These are phyloP conservation scores for Helianthus annuus DNA, from an alignment of 129 eudicot genomes.

Conservation along the genomic window HanXRQr2.0-SUNRISE NC_035445.2:125191113-125191612, in stretches of 20 bases:
- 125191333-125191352: conserved; percentile 21
- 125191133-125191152: conserved; percentile 25
- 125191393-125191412: conserved; percentile 24
- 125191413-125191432: conserved; percentile 20
- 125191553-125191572: conserved; percentile 19
- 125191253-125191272: conserved; percentile 33
- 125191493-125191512: conserved; percentile 19
- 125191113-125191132: conserved; percentile 12
- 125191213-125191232: conserved; percentile 16
- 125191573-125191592: conserved; percentile 24
- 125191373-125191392: conserved; percentile 20
- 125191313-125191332: conserved; percentile 28
- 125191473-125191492: conserved; percentile 24
- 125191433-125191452: conserved; percentile 27
- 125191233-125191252: conserved; percentile 27
- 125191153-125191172: not conserved
- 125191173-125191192: not conserved
- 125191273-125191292: conserved; percentile 28
- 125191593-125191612: conserved; percentile 32
- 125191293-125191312: conserved; percentile 22
- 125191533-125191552: conserved; percentile 15
- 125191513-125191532: conserved; percentile 19
- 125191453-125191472: conserved; percentile 20
- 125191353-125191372: not conserved
- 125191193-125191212: conserved; percentile 22